Evolutionary conservation across 805 yeast species (phyloP).

Genomic region (Isabelozyma heimii): DNA sequence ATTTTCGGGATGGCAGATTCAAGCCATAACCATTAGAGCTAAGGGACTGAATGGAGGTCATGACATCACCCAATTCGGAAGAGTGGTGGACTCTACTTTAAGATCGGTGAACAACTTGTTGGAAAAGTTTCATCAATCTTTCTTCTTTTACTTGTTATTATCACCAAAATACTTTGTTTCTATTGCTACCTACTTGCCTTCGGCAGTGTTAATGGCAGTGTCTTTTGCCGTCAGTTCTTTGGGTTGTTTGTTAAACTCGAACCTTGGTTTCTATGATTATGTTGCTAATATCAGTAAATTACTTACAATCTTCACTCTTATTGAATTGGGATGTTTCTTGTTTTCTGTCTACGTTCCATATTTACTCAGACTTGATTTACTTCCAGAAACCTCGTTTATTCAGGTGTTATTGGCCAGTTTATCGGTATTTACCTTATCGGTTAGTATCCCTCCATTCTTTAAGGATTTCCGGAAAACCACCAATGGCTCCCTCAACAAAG

Average conservation of each 20-base stretch:
- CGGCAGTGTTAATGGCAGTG: conserved; percentile 70
- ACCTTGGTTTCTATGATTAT: conserved; percentile 21
- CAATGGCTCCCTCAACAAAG: conserved; percentile 9
- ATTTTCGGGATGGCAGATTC: conserved; percentile 95
- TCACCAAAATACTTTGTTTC: conserved; percentile 82
- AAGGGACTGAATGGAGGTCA: conserved; percentile 52
- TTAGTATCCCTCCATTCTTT: conserved; percentile 13
- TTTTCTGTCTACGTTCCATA: conserved; percentile 26
- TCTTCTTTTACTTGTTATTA: conserved; percentile 83
- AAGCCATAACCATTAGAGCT: conserved; percentile 80
- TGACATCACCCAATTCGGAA: conserved; percentile 89
- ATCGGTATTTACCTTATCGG: conserved; percentile 6
- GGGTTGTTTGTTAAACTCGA: conserved; percentile 50
- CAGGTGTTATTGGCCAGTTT: conserved; percentile 14
- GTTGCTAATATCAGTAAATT: conserved; percentile 20
- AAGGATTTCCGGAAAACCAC: neutral
- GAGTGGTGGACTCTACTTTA: conserved; percentile 82
- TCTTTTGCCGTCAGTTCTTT: conserved; percentile 69
- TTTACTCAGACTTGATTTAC: conserved; percentile 6
- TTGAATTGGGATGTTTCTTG: conserved; percentile 21
- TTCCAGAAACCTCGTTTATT: conserved; percentile 12
- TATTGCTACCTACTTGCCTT: conserved; percentile 88
- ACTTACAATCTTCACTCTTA: conserved; percentile 23
- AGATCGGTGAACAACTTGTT: conserved; percentile 87
- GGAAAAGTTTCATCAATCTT: conserved; percentile 96